Conservation (phyloP, 2,329 filamentous ascomycete genomes). For the Fusarium sp. region DNA sequence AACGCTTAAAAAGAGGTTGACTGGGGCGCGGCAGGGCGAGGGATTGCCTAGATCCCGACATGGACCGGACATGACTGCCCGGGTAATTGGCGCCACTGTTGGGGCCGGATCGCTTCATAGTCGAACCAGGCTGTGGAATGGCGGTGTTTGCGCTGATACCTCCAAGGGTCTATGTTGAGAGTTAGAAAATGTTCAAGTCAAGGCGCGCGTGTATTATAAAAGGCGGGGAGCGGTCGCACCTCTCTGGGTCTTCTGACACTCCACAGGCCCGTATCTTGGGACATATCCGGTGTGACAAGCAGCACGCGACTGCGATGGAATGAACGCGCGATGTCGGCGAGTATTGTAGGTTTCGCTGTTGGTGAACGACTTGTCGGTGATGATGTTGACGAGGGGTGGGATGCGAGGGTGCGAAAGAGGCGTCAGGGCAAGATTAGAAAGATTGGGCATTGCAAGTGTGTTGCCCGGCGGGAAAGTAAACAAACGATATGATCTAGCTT, state of each 20-base stretch:
- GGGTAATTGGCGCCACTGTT: slow-evolving; percentile 74
- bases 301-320: slow-evolving; percentile 29
- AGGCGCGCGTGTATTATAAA: slow-evolving; percentile 26
- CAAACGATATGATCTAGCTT: slow-evolving; percentile 42
- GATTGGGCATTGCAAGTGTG: slow-evolving; percentile 38
- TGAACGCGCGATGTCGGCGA: slow-evolving; percentile 19
- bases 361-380: slow-evolving; percentile 5
- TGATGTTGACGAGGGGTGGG: slow-evolving; percentile 33
- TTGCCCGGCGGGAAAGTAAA: slow-evolving; percentile 58
- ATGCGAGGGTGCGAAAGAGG: slow-evolving; percentile 31
- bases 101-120: slow-evolving; percentile 92
- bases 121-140: slow-evolving; percentile 90
- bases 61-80: slow-evolving; percentile 78
- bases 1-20: slow-evolving; percentile 87
- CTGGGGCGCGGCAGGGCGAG: slow-evolving; percentile 85
- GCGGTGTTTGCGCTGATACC: slow-evolving; percentile 84
- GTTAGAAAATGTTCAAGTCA: slow-evolving; percentile 26
- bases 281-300: slow-evolving; percentile 64
- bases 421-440: slow-evolving; percentile 24
- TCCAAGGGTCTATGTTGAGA: slow-evolving; percentile 78
- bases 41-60: slow-evolving; percentile 85
- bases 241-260: slow-evolving; percentile 93
- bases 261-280: slow-evolving; percentile 88
- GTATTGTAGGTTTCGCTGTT: neutral
- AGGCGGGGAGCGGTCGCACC: slow-evolving; percentile 57